A percentile compares a stretch with the other conserved stretches of the same genome.
Conservation (phyloP, 2,329 filamentous ascomycete species). For the Trichoderma brevicompactum region DNA sequence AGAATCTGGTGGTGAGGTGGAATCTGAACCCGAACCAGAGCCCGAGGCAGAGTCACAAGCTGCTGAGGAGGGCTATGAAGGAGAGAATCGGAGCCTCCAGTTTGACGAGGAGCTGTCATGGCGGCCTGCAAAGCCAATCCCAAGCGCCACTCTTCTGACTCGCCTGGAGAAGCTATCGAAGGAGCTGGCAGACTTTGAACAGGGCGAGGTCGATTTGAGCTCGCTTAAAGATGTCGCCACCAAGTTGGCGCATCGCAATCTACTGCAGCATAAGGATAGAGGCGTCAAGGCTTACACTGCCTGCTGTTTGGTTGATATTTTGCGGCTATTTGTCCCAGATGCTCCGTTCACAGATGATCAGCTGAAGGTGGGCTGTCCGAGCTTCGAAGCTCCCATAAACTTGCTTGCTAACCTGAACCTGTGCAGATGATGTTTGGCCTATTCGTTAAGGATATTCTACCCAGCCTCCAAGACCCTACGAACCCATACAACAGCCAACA, state of each 20-base stretch:
- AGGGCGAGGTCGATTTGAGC: constrained; percentile 81
- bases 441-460: constrained; percentile 81
- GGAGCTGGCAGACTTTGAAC: constrained; percentile 84
- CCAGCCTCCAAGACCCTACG: constrained; percentile 81
- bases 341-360: constrained; percentile 90
- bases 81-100: constrained; percentile 55
- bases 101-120: constrained; percentile 90
- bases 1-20: constrained; percentile 17
- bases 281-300: constrained; percentile 89
- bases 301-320: constrained; percentile 89
- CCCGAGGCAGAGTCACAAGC: constrained; percentile 36
- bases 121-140: constrained; percentile 88
- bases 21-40: constrained; percentile 31
- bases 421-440: constrained; percentile 87
- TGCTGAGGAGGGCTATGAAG: constrained; percentile 34
- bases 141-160: constrained; percentile 78
- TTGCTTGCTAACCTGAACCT: constrained; percentile 24
- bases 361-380: constrained; percentile 69
- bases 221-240: constrained; percentile 84
- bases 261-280: constrained; percentile 89
- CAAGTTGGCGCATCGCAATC: constrained; percentile 78
- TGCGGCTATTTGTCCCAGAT: constrained; percentile 90
- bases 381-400: constrained; percentile 4
- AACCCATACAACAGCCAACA: constrained; percentile 93
- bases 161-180: constrained; percentile 79